Evolutionary conservation across 2,329 filamentous ascomycete genomes (phyloP).

Genomic region (Plenodomus biglobosus): DNA sequence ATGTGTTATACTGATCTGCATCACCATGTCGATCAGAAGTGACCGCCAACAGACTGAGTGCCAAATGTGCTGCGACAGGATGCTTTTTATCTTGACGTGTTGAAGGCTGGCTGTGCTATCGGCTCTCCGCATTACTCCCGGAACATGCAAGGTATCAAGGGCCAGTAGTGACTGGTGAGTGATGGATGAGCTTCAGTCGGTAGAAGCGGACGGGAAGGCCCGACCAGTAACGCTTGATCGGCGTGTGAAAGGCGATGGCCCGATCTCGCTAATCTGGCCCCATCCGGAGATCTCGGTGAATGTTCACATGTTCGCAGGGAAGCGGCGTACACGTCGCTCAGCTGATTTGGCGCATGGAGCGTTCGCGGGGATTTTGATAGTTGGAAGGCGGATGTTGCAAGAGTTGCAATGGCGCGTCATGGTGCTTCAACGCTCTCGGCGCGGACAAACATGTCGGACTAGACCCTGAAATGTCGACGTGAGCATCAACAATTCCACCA

Average conservation of each 20-base stretch:
- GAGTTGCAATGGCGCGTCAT: neutral
- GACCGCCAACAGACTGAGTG: neutral
- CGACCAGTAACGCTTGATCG: slow-evolving; percentile 13
- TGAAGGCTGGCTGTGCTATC: slow-evolving; percentile 9
- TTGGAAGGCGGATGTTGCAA: too few relatives aligned
- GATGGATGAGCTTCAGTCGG: slow-evolving; percentile 13
- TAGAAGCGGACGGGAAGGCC: slow-evolving; percentile 7
- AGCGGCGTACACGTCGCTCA: neutral
- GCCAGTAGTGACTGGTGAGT: slow-evolving; percentile 7
- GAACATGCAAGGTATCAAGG: slow-evolving; percentile 10
- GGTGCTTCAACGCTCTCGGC: neutral
- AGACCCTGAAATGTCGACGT: neutral
- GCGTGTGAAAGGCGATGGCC: neutral
- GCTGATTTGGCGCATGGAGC: neutral
- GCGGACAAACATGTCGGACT: neutral
- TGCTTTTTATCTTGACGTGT: slow-evolving; percentile 13
- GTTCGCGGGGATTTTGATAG: too few relatives aligned
- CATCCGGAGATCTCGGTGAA: neutral
- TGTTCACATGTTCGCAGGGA: neutral
- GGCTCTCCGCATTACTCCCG: slow-evolving; percentile 30
- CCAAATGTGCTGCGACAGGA: slow-evolving; percentile 5
- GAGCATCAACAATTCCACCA: neutral
- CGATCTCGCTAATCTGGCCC: neutral
- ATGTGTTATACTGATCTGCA: slow-evolving; percentile 1
- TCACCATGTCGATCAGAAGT: neutral